Conservation (phyloP, 1,139 yeast species). For the Sugiyamaella sp. region DNA sequence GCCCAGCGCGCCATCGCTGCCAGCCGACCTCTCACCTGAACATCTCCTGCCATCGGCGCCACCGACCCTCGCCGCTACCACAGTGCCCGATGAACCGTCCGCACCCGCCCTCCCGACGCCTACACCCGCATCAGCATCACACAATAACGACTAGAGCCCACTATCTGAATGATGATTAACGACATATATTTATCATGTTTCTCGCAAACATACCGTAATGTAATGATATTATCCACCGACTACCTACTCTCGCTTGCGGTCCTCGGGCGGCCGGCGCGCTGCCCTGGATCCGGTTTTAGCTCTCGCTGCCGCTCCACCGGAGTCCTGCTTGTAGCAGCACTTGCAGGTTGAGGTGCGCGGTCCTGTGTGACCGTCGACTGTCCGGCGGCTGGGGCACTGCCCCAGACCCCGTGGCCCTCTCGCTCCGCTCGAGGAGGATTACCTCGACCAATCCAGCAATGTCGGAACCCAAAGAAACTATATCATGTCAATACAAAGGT, state of each 20-base stretch:
- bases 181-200: constrained; percentile 12
- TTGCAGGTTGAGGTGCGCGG: no score
- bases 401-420: constrained; percentile 1
- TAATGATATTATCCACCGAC: constrained; percentile 5
- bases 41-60: neutral
- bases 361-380: no score
- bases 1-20: neutral
- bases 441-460: no score
- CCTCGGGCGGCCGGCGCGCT: no score
- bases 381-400: constrained; percentile 1
- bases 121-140: neutral
- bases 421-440: no score
- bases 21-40: neutral
- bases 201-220: constrained; percentile 2
- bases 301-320: no score
- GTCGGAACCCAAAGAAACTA: no score
- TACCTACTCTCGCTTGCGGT: neutral
- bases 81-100: constrained; percentile 1
- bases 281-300: neutral
- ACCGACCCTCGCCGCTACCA: constrained; percentile 1
- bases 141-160: constrained; percentile 1
- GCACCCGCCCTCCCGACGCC: constrained; percentile 6
- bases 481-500: neutral
- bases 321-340: no score
- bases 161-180: constrained; percentile 9